A percentile compares a stretch with the other conserved stretches of the same genome.
phyloP scores from a whole-genome alignment of 306 rosid species.

The Acacia confusa region DNA sequence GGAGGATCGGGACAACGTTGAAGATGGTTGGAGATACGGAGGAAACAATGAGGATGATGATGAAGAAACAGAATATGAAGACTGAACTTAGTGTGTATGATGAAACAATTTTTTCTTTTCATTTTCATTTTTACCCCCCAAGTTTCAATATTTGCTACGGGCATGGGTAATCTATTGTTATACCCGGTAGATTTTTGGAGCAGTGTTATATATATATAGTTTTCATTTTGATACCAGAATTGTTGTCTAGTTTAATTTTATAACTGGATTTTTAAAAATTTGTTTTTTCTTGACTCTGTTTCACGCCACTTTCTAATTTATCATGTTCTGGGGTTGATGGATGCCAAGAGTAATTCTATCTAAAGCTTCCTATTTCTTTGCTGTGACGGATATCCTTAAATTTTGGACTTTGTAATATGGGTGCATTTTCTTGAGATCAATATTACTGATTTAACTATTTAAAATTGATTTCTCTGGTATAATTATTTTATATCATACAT shows the following conservation, averaged over 20 bases:
- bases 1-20: slow-evolving; percentile 89
- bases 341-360: not conserved
- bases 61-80: slow-evolving; percentile 95
- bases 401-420: not conserved
- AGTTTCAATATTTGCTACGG: not conserved
- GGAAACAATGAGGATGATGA: slow-evolving; percentile 85
- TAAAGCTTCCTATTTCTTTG: not conserved
- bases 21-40: slow-evolving; percentile 87
- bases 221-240: not conserved
- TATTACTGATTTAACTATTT: no score
- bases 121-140: not conserved
- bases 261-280: not conserved
- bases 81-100: slow-evolving; percentile 39
- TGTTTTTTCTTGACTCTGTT: not conserved
- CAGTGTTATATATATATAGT: not conserved
- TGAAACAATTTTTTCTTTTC: not conserved
- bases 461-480: no score
- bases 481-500: no score
- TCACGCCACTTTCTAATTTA: not conserved
- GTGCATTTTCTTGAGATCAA: no score
- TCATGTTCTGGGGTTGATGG: not conserved
- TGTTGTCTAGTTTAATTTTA: not conserved
- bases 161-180: slow-evolving; percentile 5
- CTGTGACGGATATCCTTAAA: not conserved
- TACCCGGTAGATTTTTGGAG: not conserved